Evolutionary conservation across 1,284 basidiomycete species (phyloP), one percentile per base, ranked within the genome.

Genomic region (Exsudoporus floridanus): DNA sequence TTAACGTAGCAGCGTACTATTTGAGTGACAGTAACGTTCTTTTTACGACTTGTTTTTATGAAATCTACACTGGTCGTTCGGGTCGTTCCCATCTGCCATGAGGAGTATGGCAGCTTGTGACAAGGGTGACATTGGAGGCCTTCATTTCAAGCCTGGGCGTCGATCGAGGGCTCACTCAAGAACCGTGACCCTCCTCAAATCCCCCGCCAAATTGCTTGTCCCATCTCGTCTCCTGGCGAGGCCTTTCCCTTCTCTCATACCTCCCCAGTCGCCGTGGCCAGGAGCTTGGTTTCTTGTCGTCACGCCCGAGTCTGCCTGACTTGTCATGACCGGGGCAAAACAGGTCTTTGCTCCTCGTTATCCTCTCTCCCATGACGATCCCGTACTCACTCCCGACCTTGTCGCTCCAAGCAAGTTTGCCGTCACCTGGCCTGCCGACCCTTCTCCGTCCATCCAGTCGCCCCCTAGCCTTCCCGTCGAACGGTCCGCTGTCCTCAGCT

Each of bases 391-490:
- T 2, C 69, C 76, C 23, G 77, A 80, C 50, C 62, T 75, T 10
- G 68, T 73, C 43, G 60, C 72, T 25, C 66, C 73, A 33, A 77
- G 62, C 70, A 80, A 79, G 65, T 82, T 81, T 61, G 74, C 73
- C 10, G 66, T 82, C 49, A 74, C 78, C 21, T 81, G 77, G 78
- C 73, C 79, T 34, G 63, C 69, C 27, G 78, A 79, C 33, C 64
- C 71, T 18, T 66, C 73, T 6, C 69, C 71, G 25, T 57, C 72
- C 12, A 60, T 64, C 46, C 69, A 68, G 42, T 61, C 67, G n/a
- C 70, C 67, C 31, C 60, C 60, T 25, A 56, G 43, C 4, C 55
- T 65, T 43, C 56, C 69, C 37, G 50, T 61, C 28, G 71, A 75
- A 60, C 71, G 77, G 58, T 71, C 61, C 54, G 64, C 54, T 43